Evolutionary conservation across 129 eudicot genomes (phyloP), one percentile per base, ranked within the genome.

Genomic region (Chrysanthemum lavandulifolium): DNA sequence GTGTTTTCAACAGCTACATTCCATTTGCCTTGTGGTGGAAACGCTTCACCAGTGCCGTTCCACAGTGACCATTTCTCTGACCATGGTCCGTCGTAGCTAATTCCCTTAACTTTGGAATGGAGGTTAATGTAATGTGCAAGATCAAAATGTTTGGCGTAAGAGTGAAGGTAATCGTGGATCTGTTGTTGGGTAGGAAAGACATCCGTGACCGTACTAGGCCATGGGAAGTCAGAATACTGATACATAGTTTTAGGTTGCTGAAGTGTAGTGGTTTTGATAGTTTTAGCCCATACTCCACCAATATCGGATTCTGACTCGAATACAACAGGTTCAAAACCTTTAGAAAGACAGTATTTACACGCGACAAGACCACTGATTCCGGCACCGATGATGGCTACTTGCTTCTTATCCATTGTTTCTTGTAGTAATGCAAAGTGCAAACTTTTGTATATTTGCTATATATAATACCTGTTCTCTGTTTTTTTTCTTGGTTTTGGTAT

Each of bases 211-310:
- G 51, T 13, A 15, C 43, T 23, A 1, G 68, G 68, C 68, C 68
- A 64, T 2, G 68, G 52, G 27, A 64, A 64, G 52, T 64, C 68
- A 2, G 68, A 36, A 64, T 36, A 64, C 13, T 64, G 68, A 64
- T 33, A 64, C 21, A 36, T 14, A 64, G 14, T 4, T 64, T 64
- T 64, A 12, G 68, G 68, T 14, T n/a, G 21, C 16, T 64, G 68
- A 6, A 64, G 68, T 23, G 27, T 36, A 10, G 68, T 64, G 50
- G 68, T 64, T 64, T 33, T 40, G 19, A 64, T 64, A 6, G 68
- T 64, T 31, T 64, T 64, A 33, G 16, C 19, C 68, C 68, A 64
- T n/a, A 64, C 68, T 7, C 68, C 68, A 64, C 68, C 68, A 36
- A 64, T 36, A 4, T 64, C 68, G 16, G 68, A 33, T 64, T 64